Evolutionary conservation across 2,329 filamentous ascomycete species (phyloP).

Genomic region (Pseudocercospora vitis): DNA sequence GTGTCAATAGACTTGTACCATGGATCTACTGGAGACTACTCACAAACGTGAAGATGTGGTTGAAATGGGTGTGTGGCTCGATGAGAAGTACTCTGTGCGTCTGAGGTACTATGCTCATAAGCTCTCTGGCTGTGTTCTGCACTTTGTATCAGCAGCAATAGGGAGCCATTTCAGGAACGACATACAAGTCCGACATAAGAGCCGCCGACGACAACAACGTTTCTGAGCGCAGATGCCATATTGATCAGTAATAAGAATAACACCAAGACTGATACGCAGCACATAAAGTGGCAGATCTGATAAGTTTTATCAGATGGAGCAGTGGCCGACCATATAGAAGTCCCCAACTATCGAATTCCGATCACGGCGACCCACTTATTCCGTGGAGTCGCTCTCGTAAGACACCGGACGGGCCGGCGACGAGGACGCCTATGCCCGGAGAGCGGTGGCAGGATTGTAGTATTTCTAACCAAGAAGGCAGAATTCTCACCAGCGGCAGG

Average conservation of each 20-base stretch:
- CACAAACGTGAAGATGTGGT: constrained; percentile 28
- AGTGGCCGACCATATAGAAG: too few species aligned
- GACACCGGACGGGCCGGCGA: neutral
- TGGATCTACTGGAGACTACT: too few species aligned
- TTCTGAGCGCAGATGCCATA: constrained; percentile 20
- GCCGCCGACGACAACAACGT: constrained; percentile 27
- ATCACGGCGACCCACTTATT: constrained; percentile 1
- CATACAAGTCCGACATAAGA: constrained; percentile 27
- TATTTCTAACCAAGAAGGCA: neutral
- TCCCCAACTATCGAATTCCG: neutral
- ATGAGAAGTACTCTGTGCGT: constrained; percentile 25
- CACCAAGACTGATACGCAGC: neutral
- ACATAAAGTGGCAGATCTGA: neutral
- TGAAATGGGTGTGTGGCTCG: constrained; percentile 26
- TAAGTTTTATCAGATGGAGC: neutral
- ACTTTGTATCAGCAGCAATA: neutral
- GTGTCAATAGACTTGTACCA: too few species aligned
- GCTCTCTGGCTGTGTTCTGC: constrained; percentile 21
- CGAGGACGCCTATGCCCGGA: neutral
- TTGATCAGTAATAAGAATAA: neutral
- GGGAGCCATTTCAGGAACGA: neutral
- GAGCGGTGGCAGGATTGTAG: neutral
- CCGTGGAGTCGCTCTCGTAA: neutral
- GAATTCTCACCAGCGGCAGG: neutral
- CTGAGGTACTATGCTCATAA: constrained; percentile 22